Base-by-base conservation (phyloP, 192 early-diverging fungal genomes). In the Pilobolus umbonatus region DNA sequence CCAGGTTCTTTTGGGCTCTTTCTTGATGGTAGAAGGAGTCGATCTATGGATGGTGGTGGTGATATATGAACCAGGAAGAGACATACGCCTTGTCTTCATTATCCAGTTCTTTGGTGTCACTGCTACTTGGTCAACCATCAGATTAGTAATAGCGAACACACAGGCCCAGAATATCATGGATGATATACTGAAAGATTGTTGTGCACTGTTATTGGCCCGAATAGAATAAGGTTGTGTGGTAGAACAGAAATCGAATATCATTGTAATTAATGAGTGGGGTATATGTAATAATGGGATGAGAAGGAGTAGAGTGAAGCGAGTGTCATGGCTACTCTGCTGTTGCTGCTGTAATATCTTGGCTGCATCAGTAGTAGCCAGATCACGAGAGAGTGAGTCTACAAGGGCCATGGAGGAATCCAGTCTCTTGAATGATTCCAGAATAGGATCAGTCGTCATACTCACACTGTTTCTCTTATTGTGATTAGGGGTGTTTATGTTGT, bases 321-420 rank as follows among this genome's bases (percentile, higher is more conserved):
- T 46, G 11, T 45, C 29, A 11, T 31, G 31, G 9, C 4, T 31
- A 24, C n/a, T 15, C 24, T 38, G 31, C 12, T 35, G 19, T 25
- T 54, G 52, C 15, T 49, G 46, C 21, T 19, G 35, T 6, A 40
- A 29, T 4, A 57, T 45, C 3, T 43, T 47, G 5, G 49, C 5
- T n/a, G 24, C 36, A 14, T 21, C 7, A 11, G 49, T 28, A 12
- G 26, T 38, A 40, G 65, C 65, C 29, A 68, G 31, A 22, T 68
- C 65, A 49, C 65, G 58, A 19, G 58, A 68, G 17, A 68, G 55
- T 12, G 67, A 68, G 7, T 61, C 67, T 12, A 68, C 67, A 10
- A 68, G 15, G 4, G 67, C 67, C 35, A 68, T 43, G 2, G 60
- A 62, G 12, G 60, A 32, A 40, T 68, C 67, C 7, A 68, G 39